Conservation (phyloP, 2,329 filamentous ascomycete species). For the Ophiostoma pallidulum region DNA sequence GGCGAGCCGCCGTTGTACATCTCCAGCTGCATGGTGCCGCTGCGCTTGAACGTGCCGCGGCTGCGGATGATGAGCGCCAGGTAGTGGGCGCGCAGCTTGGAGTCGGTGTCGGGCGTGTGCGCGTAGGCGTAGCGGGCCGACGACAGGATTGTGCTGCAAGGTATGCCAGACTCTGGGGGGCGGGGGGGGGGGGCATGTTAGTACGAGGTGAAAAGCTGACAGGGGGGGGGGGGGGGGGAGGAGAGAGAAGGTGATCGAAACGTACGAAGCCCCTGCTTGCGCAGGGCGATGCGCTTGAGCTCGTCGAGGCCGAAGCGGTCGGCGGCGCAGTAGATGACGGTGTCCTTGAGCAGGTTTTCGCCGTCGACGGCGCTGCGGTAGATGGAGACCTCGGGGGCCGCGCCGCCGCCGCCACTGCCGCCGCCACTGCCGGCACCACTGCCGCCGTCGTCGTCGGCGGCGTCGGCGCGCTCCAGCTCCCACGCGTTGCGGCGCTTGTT, state of each 20-base stretch:
- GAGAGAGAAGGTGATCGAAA: background rate
- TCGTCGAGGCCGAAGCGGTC: conserved; percentile 76
- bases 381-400: conserved; percentile 51
- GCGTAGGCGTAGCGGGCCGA: conserved; percentile 86
- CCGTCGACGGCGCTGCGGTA: conserved; percentile 56
- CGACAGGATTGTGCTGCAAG: conserved; percentile 73
- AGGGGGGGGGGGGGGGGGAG: background rate
- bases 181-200: no score
- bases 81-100: conserved; percentile 84
- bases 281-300: conserved; percentile 72
- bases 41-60: conserved; percentile 80
- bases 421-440: conserved; percentile 35
- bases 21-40: conserved; percentile 90
- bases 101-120: conserved; percentile 81
- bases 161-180: conserved; percentile 60
- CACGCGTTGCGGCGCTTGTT: conserved; percentile 73
- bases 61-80: conserved; percentile 86
- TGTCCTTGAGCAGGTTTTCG: conserved; percentile 75
- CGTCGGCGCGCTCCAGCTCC: conserved; percentile 60
- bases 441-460: conserved; percentile 32
- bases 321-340: conserved; percentile 82
- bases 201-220: no score
- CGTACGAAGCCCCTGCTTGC: conserved; percentile 78
- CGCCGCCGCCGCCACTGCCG: conserved; percentile 27
- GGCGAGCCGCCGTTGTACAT: conserved; percentile 78